phyloP scores from a whole-genome alignment of 2,329 filamentous ascomycete species.

The Alternaria metachromatica region DNA sequence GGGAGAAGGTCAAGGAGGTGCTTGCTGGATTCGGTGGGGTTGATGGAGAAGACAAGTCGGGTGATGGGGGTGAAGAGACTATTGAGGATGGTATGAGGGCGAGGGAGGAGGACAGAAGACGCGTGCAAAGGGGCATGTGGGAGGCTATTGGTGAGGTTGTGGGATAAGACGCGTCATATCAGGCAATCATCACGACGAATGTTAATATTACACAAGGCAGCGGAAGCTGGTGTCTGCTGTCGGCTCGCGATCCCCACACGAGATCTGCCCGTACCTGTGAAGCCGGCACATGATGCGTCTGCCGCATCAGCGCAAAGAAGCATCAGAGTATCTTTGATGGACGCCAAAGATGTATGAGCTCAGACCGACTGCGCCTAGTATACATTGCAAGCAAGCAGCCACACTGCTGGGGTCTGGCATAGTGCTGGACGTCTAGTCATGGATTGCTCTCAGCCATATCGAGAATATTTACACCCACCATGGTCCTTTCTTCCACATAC shows the following conservation, averaged over 20 bases:
- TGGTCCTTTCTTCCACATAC: too few relatives aligned
- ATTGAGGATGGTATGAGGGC: slow-evolving; percentile 16
- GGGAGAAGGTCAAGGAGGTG: slow-evolving; percentile 74
- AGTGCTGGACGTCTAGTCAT: background rate
- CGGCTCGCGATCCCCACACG: too few relatives aligned
- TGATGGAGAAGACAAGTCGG: slow-evolving; percentile 9
- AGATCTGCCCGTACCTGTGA: background rate
- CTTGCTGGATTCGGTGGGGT: slow-evolving; percentile 68
- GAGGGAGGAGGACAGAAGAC: slow-evolving; percentile 24
- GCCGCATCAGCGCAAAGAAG: background rate
- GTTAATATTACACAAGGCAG: background rate
- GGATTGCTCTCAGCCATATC: too few relatives aligned
- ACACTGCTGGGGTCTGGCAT: background rate
- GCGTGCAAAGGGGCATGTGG: slow-evolving; percentile 47
- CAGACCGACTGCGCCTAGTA: background rate
- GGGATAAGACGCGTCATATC: slow-evolving; percentile 8
- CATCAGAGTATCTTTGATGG: background rate
- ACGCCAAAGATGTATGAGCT: background rate
- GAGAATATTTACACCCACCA: too few relatives aligned
- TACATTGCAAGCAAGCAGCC: background rate
- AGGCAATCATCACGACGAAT: background rate
- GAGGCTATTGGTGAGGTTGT: slow-evolving; percentile 44
- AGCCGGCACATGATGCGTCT: background rate
- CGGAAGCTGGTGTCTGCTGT: background rate
- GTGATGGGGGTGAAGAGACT: slow-evolving; percentile 9